Evolutionary conservation across 331 rosid genomes (phyloP).

Genomic region (Quercus phellos): DNA sequence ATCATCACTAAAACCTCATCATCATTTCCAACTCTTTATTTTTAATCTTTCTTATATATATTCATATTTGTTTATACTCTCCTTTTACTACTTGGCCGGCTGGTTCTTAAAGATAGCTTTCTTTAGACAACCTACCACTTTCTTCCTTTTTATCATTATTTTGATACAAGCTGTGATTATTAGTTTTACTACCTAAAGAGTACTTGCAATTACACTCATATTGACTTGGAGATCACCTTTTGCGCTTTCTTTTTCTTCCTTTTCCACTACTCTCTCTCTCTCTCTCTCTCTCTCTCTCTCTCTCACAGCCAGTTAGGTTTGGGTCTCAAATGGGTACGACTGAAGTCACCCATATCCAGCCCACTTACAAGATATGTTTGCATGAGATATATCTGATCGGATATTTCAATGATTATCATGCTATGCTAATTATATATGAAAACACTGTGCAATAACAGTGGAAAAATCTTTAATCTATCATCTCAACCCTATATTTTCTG

Average conservation of each 20-base stretch:
- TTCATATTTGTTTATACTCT: not conserved
- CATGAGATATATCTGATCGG: not conserved
- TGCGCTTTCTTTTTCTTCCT: not conserved
- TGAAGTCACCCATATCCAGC: not conserved
- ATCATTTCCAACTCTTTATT: constrained; percentile 39
- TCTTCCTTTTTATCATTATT: constrained; percentile 26
- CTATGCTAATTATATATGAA: not conserved
- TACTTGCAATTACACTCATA: constrained; percentile 35
- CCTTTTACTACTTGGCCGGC: constrained; percentile 13
- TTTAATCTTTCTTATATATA: not conserved
- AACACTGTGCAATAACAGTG: not conserved
- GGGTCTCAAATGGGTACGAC: not conserved
- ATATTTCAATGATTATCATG: not conserved
- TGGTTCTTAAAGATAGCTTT: constrained; percentile 22
- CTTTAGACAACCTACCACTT: constrained; percentile 20
- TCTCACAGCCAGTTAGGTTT: not conserved
- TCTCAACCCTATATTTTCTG: not conserved
- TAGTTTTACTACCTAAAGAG: constrained; percentile 38
- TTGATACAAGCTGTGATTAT: constrained; percentile 22
- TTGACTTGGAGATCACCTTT: constrained; percentile 33
- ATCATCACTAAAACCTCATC: constrained; percentile 49
- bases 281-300: constrained; percentile 12
- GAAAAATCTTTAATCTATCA: not conserved
- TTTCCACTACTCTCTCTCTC: not conserved
- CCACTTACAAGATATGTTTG: not conserved